Conservation (phyloP, 768 basidiomycete species). For the Lentinula lateritia region DNA sequence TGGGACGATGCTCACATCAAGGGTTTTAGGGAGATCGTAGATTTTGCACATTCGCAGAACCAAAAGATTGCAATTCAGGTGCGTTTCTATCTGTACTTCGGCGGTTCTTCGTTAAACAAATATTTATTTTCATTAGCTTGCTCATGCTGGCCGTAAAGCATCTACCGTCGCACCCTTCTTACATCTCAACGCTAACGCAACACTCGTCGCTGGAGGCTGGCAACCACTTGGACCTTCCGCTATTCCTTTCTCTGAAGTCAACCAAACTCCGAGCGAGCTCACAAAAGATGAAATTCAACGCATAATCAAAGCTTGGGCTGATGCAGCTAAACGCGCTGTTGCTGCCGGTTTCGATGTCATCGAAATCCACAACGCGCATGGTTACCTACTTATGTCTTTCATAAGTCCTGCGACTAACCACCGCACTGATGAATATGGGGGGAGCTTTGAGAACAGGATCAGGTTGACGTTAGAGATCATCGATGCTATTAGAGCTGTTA, state of each 20-base stretch:
- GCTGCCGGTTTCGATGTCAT: conserved; percentile 56
- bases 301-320: conserved; percentile 50
- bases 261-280: conserved; percentile 51
- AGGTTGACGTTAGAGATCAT: conserved; percentile 60
- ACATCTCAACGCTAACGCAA: conserved; percentile 24
- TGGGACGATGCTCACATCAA: conserved; percentile 58
- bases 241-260: conserved; percentile 35
- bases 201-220: conserved; percentile 41
- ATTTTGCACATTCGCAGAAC: conserved; percentile 67
- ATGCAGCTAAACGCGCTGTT: conserved; percentile 46
- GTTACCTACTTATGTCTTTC: conserved; percentile 54
- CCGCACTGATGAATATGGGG: conserved; percentile 66
- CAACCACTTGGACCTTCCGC: conserved; percentile 54
- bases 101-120: too few relatives aligned
- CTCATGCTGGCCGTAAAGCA: conserved; percentile 75
- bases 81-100: not conserved
- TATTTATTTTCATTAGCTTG: conserved; percentile 26
- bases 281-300: conserved; percentile 50
- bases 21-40: conserved; percentile 44
- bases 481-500: conserved; percentile 54
- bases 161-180: conserved; percentile 63
- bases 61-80: conserved; percentile 67
- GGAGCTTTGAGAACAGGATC: conserved; percentile 64
- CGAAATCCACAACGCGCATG: conserved; percentile 64
- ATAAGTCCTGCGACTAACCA: conserved; percentile 56